Base-by-base conservation (phyloP, 2,329 filamentous ascomycete genomes). In the Xylaria sp. region DNA sequence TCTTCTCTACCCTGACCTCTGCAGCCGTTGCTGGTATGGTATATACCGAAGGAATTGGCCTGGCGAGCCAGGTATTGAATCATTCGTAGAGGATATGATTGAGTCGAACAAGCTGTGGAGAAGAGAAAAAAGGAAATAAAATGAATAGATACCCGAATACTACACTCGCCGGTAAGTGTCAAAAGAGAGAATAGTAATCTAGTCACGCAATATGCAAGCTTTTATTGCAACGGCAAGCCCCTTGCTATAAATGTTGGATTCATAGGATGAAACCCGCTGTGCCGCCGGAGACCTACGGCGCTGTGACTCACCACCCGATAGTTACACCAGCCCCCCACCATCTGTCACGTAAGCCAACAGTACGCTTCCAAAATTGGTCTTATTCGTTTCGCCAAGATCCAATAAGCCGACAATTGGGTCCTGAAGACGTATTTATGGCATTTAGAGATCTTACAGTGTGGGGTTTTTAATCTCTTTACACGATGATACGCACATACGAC, bases 21-120 rank as follows among this genome's bases (percentile, higher is more conserved):
- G 94, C 94, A 18, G 89, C 87, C 63, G 89, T 95, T 75, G 93
- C 93, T 1, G 92, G 93, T 51, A 86, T 97, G 79, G 84, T 97
- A 10, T 77, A 77, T 66, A 77, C 74, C 1, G 73, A 75, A 13
- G 70, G 67, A 43, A 70, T 71, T n/a, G 70, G 70, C n/a, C 39
- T 43, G 31, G 69, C 66, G 12, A 57, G 20, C 4, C 2, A 20
- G 43, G 60, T 71, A 13, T 28, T 62, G 43, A 39, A 36, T 36
- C 7, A 60, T 25, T 51, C 52, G 12, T 70, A 68, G 52, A 12
- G 18, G 20, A 7, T n/a, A 33, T 31, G 8, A 43, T 28, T 18
- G 20, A 13, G 15, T 54, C 20, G n/a, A 46, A 23, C 18, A 46
- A 58, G 41, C n/a, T 25, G 31, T 3, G 3, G 9, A 9, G 20